Conservation (phyloP, 2,329 filamentous ascomycete species). For the Alternaria arbusti region DNA sequence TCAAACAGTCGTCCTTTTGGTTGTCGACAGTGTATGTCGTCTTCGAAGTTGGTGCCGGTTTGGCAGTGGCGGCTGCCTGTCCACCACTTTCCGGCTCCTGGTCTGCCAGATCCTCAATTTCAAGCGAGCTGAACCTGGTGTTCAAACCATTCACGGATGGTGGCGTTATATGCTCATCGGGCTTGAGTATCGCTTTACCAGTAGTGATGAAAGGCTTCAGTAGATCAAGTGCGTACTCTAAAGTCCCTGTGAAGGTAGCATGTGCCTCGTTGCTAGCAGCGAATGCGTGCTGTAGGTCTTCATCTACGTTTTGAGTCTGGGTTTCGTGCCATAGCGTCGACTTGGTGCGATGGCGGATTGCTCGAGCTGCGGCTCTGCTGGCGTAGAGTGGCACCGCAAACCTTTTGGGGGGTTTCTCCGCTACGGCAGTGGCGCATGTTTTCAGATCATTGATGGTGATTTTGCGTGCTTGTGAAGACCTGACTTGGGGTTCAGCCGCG, state of each 20-base stretch:
- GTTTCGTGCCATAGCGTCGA: background rate
- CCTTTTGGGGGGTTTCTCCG: background rate
- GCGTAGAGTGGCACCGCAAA: background rate
- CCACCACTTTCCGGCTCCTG: background rate
- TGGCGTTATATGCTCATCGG: too few species aligned
- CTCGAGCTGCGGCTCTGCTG: background rate
- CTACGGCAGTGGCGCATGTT: background rate
- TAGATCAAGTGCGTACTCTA: background rate
- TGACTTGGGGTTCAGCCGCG: background rate
- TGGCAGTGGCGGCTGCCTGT: background rate
- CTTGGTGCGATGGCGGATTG: background rate
- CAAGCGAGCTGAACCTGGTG: background rate
- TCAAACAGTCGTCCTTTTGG: rapidly evolving
- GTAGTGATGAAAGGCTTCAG: background rate
- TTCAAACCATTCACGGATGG: too few species aligned
- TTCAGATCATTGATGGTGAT: background rate
- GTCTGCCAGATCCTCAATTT: background rate
- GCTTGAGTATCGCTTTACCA: background rate
- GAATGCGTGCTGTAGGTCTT: background rate
- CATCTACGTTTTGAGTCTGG: background rate
- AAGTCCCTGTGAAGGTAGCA: background rate
- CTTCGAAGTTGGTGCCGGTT: background rate
- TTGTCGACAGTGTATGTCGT: background rate
- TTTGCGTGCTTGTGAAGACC: too few species aligned
- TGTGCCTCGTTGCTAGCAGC: background rate